phyloP scores from a whole-genome alignment of 164 flowering plant species.

The Aristolochia californica region DNA sequence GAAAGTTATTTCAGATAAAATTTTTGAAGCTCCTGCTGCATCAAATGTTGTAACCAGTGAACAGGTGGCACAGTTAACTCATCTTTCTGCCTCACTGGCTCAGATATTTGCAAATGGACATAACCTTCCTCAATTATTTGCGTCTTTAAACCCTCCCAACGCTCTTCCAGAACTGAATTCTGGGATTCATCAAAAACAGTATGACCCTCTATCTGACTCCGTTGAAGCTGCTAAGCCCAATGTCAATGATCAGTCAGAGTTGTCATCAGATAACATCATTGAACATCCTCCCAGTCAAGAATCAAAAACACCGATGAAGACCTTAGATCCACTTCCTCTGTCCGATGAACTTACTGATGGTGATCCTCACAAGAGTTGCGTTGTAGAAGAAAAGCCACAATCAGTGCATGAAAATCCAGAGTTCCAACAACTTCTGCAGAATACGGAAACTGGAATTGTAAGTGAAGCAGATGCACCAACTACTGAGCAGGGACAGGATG shows the following conservation, averaged over 20 bases:
- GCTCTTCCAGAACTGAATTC: constrained; percentile 13
- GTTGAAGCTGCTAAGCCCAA: constrained; percentile 17
- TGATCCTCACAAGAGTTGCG: constrained; percentile 2
- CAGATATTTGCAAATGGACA: constrained; percentile 41
- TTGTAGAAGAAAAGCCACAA: constrained; percentile 8
- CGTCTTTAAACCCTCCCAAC: constrained; percentile 26
- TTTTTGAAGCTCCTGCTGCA: constrained; percentile 14
- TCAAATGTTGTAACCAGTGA: constrained; percentile 25
- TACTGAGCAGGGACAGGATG: constrained; percentile 10
- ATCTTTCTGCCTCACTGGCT: constrained; percentile 44
- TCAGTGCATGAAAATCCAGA: constrained; percentile 6
- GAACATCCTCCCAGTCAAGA: constrained; percentile 8
- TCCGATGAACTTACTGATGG: constrained; percentile 6
- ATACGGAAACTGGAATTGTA: background rate
- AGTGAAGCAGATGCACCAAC: constrained; percentile 4
- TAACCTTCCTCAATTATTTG: constrained; percentile 42
- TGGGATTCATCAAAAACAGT: constrained; percentile 15
- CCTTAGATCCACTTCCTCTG: constrained; percentile 10
- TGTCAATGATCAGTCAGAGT: constrained; percentile 1
- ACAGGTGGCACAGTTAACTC: constrained; percentile 31
- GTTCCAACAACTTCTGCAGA: background rate
- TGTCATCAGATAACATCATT: constrained; percentile 7
- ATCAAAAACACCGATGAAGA: constrained; percentile 5
- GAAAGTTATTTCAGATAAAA: constrained; percentile 9
- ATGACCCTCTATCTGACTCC: constrained; percentile 30